phyloP scores from a whole-genome alignment of 331 rosid genomes.

The Phaseolus coccineus region DNA sequence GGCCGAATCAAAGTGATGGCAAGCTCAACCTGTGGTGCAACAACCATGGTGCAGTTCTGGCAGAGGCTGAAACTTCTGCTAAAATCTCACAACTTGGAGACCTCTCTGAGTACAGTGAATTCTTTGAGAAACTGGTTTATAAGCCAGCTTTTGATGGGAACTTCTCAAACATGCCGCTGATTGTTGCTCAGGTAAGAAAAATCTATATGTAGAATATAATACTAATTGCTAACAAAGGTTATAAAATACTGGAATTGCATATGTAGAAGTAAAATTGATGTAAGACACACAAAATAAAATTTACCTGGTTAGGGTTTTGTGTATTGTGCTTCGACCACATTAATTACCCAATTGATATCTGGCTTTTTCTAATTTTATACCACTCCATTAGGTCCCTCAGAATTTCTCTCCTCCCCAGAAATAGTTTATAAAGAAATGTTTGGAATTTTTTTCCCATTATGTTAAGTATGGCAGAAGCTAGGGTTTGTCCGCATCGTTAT shows the following conservation, averaged over 20 bases:
- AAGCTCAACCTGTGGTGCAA: conserved; percentile 74
- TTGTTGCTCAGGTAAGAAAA: conserved; percentile 78
- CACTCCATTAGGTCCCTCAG: neutral
- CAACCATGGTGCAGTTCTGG: conserved; percentile 71
- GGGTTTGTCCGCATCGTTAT: conserved; percentile 42
- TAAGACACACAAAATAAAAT: neutral
- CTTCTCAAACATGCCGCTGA: conserved; percentile 68
- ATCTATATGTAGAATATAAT: neutral
- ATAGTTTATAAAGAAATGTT: conserved; percentile 16
- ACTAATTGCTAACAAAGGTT: neutral
- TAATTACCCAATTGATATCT: neutral
- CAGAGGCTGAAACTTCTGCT: conserved; percentile 51
- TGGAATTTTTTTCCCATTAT: conserved; percentile 8
- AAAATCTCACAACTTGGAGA: conserved; percentile 69
- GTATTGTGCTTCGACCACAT: neutral
- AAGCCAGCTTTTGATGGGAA: conserved; percentile 63
- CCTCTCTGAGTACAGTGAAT: conserved; percentile 63
- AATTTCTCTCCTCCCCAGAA: conserved; percentile 16
- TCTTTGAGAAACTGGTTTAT: conserved; percentile 67
- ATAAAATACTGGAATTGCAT: neutral
- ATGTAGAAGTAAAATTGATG: neutral
- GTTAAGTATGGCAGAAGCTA: conserved; percentile 18
- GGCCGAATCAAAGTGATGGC: conserved; percentile 50
- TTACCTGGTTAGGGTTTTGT: conserved; percentile 4
- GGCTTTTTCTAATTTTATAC: neutral